These are phyloP conservation scores for Sugiyamaella xylanicola DNA, from an alignment of 1,139 yeast species.

Conservation along the genomic window DNA sequence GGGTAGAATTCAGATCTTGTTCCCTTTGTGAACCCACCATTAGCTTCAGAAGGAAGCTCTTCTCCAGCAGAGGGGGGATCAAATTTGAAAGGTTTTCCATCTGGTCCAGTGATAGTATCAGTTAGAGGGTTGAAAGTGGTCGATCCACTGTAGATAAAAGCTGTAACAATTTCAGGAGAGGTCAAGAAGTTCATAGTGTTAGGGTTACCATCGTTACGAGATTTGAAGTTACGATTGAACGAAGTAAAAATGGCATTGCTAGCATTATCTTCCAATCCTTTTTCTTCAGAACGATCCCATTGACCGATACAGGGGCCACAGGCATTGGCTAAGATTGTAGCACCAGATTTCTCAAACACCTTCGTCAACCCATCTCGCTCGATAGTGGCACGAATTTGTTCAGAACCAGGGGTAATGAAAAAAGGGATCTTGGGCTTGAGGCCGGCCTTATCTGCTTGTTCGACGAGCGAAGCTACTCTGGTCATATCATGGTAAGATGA, in stretches of 20 bases:
- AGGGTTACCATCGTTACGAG: slow-evolving; percentile 97
- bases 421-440: slow-evolving; percentile 90
- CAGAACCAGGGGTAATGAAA: slow-evolving; percentile 98
- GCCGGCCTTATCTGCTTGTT: slow-evolving; percentile 82
- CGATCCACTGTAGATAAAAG: slow-evolving; percentile 92
- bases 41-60: slow-evolving; percentile 65
- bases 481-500: slow-evolving; percentile 98
- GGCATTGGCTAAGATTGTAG: slow-evolving; percentile 90
- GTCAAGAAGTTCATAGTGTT: slow-evolving; percentile 95
- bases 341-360: slow-evolving; percentile 82
- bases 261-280: slow-evolving; percentile 62
- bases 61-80: slow-evolving; percentile 74
- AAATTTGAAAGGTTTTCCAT: slow-evolving; percentile 75
- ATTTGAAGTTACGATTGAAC: slow-evolving; percentile 94
- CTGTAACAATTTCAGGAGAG: slow-evolving; percentile 95
- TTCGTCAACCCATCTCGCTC: slow-evolving; percentile 89
- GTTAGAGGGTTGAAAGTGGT: slow-evolving; percentile 85
- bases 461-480: slow-evolving; percentile 83
- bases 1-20: slow-evolving; percentile 79
- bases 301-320: slow-evolving; percentile 99
- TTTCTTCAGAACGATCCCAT: slow-evolving; percentile 73
- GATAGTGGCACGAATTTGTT: slow-evolving; percentile 95
- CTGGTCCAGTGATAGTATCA: slow-evolving; percentile 65
- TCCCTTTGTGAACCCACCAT: slow-evolving; percentile 76
- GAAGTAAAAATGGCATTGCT: slow-evolving; percentile 90